Percentiles rank a stretch among this genome's conserved stretches.
Evolutionary conservation across 2,329 filamentous ascomycete species (phyloP).

Genomic region (Xylariaceae sp.): DNA sequence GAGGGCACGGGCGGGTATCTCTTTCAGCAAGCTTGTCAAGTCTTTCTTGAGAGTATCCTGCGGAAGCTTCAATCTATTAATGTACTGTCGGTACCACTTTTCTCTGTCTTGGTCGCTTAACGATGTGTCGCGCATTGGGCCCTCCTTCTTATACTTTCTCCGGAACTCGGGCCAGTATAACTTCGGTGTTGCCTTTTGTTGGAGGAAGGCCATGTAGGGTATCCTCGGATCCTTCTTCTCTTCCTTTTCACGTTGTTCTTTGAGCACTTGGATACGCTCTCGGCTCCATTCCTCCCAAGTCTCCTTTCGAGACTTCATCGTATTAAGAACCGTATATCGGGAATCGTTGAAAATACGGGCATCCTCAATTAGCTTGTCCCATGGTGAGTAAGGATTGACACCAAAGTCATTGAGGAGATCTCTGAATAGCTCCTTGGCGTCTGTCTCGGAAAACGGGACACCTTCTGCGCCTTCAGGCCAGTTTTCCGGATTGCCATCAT

Average conservation of each 20-base stretch:
- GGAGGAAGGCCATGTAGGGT: slow-evolving; percentile 75
- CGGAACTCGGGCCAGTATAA: slow-evolving; percentile 98
- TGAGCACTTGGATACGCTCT: slow-evolving; percentile 68
- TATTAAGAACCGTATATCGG: slow-evolving; percentile 78
- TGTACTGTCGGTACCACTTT: slow-evolving; percentile 72
- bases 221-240: slow-evolving; percentile 80
- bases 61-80: slow-evolving; percentile 62
- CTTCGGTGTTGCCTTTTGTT: slow-evolving; percentile 79
- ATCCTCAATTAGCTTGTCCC: slow-evolving; percentile 85
- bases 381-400: slow-evolving; percentile 84
- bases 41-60: slow-evolving; percentile 65
- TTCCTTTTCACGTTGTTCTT: slow-evolving; percentile 67
- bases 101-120: slow-evolving; percentile 74
- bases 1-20: slow-evolving; percentile 54
- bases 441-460: slow-evolving; percentile 65
- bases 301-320: slow-evolving; percentile 75
- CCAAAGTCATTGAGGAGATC: slow-evolving; percentile 78
- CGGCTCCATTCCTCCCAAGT: slow-evolving; percentile 81
- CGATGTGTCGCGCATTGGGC: slow-evolving; percentile 69
- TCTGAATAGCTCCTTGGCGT: slow-evolving; percentile 73
- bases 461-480: slow-evolving; percentile 71
- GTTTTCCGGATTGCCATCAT: slow-evolving; percentile 55
- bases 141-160: slow-evolving; percentile 79
- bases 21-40: slow-evolving; percentile 60
- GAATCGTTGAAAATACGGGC: slow-evolving; percentile 78